These are phyloP conservation scores for Fusarium fracticaudum DNA, from an alignment of 2,329 filamentous ascomycete genomes.

Conservation along the genomic window DNA sequence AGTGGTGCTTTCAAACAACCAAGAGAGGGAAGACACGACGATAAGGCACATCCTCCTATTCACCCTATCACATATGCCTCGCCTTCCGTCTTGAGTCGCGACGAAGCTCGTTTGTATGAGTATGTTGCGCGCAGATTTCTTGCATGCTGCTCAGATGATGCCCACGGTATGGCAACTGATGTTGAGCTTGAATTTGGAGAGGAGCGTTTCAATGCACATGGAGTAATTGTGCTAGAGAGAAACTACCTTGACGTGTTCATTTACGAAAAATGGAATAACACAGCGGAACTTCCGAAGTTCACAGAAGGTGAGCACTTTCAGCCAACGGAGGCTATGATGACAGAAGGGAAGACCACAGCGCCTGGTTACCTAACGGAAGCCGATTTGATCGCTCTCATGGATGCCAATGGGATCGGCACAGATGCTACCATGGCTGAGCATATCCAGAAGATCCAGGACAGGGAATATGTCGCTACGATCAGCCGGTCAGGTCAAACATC, in stretches of 20 bases:
- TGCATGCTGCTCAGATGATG: constrained; percentile 95
- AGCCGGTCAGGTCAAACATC: constrained; percentile 53
- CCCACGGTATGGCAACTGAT: constrained; percentile 84
- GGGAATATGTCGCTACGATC: constrained; percentile 81
- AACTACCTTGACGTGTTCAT: constrained; percentile 97
- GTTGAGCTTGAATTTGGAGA: constrained; percentile 85
- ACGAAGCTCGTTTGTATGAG: constrained; percentile 86
- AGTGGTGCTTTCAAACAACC: constrained; percentile 83
- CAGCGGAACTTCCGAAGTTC: constrained; percentile 82
- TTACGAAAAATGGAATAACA: constrained; percentile 96
- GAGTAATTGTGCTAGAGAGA: constrained; percentile 83
- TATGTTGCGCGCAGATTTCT: constrained; percentile 92
- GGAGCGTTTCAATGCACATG: constrained; percentile 83
- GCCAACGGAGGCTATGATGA: constrained; percentile 88
- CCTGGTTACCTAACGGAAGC: constrained; percentile 93
- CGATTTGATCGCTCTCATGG: constrained; percentile 95
- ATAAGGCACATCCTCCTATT: constrained; percentile 97
- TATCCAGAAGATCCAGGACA: constrained; percentile 92
- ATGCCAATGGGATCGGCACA: constrained; percentile 97
- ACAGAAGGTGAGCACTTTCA: constrained; percentile 82
- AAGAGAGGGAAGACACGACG: constrained; percentile 85
- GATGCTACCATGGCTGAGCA: constrained; percentile 99
- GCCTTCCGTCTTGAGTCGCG: constrained; percentile 67
- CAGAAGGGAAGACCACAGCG: constrained; percentile 87
- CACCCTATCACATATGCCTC: constrained; percentile 90